Conservation (phyloP, 1,284 basidiomycete genomes). For the Tilletia caries region DNA sequence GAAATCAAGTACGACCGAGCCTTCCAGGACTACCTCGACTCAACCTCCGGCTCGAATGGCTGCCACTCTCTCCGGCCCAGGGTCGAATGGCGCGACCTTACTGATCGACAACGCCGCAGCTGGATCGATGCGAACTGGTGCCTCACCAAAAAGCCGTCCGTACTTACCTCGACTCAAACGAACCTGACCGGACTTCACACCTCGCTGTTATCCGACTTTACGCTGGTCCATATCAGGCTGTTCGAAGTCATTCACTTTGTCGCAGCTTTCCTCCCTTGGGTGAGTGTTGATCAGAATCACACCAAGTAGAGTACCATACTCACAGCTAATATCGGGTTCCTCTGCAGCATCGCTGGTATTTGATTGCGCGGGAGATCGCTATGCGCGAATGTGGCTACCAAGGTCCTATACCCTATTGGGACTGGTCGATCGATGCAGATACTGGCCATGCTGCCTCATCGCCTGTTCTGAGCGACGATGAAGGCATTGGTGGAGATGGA, state of each 20-base stretch:
- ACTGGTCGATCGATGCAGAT: not conserved
- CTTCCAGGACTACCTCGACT: no score
- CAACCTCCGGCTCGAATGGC: not conserved
- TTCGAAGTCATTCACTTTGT: slow-evolving; percentile 1
- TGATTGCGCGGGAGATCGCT: not conserved
- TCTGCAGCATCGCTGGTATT: not conserved
- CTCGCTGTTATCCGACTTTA: not conserved
- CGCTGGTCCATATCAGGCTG: not conserved
- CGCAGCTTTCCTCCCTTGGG: not conserved
- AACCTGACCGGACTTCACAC: not conserved
- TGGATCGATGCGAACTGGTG: slow-evolving; percentile 4
- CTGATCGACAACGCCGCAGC: not conserved
- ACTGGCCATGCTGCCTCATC: not conserved
- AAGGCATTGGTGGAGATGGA: not conserved
- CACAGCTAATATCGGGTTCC: not conserved
- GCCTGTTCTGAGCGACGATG: not conserved
- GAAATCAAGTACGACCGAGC: no score
- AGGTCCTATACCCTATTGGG: not conserved
- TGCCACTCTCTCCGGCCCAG: not conserved
- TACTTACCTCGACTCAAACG: not conserved
- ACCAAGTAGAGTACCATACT: not conserved
- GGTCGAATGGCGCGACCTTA: slow-evolving; percentile 3
- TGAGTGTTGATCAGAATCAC: not conserved
- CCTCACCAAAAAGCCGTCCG: not conserved
- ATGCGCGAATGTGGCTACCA: slow-evolving; percentile 1